Conservation (phyloP, 2,329 filamentous ascomycete genomes). For the Malbranchea zuffiana region DNA sequence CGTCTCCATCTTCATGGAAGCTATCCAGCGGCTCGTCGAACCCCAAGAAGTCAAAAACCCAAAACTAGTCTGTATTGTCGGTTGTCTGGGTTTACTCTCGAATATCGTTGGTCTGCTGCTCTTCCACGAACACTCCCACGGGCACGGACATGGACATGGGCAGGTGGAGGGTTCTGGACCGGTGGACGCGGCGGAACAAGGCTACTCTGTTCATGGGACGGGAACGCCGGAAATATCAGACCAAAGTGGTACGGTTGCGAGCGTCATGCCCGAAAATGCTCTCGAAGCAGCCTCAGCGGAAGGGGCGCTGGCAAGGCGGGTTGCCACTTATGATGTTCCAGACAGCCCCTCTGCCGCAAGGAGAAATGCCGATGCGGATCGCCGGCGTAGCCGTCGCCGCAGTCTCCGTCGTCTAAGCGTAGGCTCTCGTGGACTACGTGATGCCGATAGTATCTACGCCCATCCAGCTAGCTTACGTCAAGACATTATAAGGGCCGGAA, state of each 20-base stretch:
- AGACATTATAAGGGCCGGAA: constrained; percentile 79
- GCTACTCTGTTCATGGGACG: constrained; percentile 27
- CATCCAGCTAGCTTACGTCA: constrained; percentile 85
- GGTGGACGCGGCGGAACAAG: constrained; percentile 28
- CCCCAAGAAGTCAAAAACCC: constrained; percentile 80
- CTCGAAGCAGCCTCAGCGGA: constrained; percentile 38
- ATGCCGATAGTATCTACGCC: constrained; percentile 62
- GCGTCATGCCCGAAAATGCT: constrained; percentile 53
- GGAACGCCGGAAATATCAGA: constrained; percentile 38
- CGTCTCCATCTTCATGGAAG: constrained; percentile 91
- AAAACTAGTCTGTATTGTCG: constrained; percentile 78
- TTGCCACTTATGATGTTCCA: constrained; percentile 14
- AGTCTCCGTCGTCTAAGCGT: constrained; percentile 32
- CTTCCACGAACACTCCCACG: constrained; percentile 86
- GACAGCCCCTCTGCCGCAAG: constrained; percentile 5
- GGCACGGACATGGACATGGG: constrained; percentile 50
- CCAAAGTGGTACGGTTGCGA: constrained; percentile 48
- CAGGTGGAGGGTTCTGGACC: constrained; percentile 36
- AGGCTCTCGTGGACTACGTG: constrained; percentile 47
- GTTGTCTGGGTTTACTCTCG: constrained; percentile 70
- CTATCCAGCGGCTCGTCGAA: constrained; percentile 81
- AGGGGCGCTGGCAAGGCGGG: constrained; percentile 15
- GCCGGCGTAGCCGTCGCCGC: constrained; percentile 18
- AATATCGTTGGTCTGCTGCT: constrained; percentile 84
- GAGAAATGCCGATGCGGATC: constrained; percentile 1